Conservation (phyloP, 768 basidiomycete genomes). For the Phaeotremella skinneri region DNA sequence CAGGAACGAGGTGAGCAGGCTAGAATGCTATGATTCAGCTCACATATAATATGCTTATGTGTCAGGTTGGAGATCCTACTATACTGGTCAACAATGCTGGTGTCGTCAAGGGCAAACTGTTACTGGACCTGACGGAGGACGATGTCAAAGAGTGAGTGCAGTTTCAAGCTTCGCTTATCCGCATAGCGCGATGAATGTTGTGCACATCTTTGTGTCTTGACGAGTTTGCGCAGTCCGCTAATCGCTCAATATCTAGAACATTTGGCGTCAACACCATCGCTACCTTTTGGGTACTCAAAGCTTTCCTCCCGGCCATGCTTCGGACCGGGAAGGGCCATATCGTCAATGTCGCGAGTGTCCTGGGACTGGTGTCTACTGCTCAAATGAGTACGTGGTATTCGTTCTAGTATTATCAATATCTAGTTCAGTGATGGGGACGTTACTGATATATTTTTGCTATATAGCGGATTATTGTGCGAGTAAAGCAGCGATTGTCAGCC, state of each 20-base stretch:
- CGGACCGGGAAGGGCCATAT: constrained; percentile 77
- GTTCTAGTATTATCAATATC: constrained; percentile 8
- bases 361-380: constrained; percentile 68
- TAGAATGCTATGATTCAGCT: not conserved
- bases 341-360: constrained; percentile 74
- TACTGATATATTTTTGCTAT: constrained; percentile 8
- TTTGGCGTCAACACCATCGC: constrained; percentile 83
- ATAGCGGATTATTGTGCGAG: constrained; percentile 86
- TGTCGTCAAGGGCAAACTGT: constrained; percentile 80
- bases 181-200: not conserved
- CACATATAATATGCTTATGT: not conserved
- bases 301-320: constrained; percentile 87
- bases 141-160: constrained; percentile 73
- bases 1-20: constrained; percentile 65
- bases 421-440: constrained; percentile 1
- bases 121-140: constrained; percentile 72
- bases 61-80: constrained; percentile 79
- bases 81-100: constrained; percentile 94
- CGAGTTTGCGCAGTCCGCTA: not conserved
- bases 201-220: not conserved
- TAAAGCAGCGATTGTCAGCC: constrained; percentile 78
- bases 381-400: constrained; percentile 67
- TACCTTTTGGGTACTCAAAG: constrained; percentile 89
- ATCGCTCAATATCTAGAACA: constrained; percentile 59
- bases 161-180: not conserved